Evolutionary conservation across 495 filamentous ascomycete genomes (phyloP).

Genomic region (Podospora anserina): DNA sequence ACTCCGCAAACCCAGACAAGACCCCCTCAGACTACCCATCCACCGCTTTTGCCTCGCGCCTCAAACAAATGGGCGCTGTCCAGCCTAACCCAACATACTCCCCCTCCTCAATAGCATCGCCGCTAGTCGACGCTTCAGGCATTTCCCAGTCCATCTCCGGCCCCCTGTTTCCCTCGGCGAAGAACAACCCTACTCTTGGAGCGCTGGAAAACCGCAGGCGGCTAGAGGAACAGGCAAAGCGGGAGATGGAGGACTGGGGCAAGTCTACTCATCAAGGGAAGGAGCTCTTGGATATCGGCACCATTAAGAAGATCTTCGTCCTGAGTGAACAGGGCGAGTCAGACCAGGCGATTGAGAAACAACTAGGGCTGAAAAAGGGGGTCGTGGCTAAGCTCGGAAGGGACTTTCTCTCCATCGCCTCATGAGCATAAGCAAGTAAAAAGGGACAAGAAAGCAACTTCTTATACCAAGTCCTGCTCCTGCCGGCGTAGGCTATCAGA

Average conservation of each 20-base stretch:
- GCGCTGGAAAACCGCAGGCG: constrained; percentile 40
- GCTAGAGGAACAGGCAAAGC: constrained; percentile 36
- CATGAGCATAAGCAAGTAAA: neutral
- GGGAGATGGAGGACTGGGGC: constrained; percentile 37
- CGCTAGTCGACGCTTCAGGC: constrained; percentile 17
- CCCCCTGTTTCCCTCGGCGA: constrained; percentile 29
- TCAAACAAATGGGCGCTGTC: constrained; percentile 46
- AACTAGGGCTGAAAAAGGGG: constrained; percentile 38
- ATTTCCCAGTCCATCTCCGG: constrained; percentile 15
- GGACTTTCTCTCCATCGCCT: constrained; percentile 27
- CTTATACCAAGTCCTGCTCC: neutral
- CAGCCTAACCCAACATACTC: constrained; percentile 48
- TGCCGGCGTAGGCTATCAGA: neutral
- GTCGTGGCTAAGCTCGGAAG: constrained; percentile 40
- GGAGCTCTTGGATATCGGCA: constrained; percentile 42
- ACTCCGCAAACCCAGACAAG: constrained; percentile 26
- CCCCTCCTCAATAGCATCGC: constrained; percentile 41
- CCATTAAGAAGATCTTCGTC: constrained; percentile 36
- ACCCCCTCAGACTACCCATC: constrained; percentile 26
- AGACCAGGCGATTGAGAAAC: constrained; percentile 37
- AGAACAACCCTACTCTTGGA: constrained; percentile 39
- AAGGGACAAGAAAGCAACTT: neutral
- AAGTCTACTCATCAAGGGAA: constrained; percentile 27
- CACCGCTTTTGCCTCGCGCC: constrained; percentile 38
- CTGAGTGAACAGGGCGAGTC: constrained; percentile 33